These are phyloP conservation scores for Colletotrichum magnum DNA, from an alignment of 2,329 filamentous ascomycete genomes.

Conservation along the genomic window DNA sequence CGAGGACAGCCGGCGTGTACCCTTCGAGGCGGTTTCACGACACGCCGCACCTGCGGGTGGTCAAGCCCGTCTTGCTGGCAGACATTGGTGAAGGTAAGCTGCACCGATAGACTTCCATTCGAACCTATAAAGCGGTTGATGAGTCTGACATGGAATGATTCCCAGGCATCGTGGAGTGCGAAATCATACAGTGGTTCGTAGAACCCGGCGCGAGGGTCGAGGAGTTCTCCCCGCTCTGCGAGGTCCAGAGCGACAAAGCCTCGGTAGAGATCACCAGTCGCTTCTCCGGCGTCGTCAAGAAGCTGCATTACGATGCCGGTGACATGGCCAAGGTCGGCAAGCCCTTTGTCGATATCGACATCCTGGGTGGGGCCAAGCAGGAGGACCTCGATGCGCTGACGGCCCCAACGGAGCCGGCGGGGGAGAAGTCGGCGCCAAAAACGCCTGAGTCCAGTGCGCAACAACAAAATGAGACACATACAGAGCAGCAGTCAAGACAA, in stretches of 20 bases:
- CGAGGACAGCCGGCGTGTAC: constrained; percentile 48
- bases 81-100: constrained; percentile 85
- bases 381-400: constrained; percentile 64
- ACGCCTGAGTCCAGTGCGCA: constrained; percentile 37
- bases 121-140: neutral
- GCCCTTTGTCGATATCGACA: constrained; percentile 95
- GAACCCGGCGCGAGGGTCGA: constrained; percentile 95
- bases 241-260: constrained; percentile 98
- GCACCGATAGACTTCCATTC: constrained; percentile 33
- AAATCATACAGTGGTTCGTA: constrained; percentile 99
- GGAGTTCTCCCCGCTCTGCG: constrained; percentile 97
- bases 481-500: constrained; percentile 32
- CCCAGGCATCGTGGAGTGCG: constrained; percentile 94
- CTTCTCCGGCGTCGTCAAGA: constrained; percentile 96
- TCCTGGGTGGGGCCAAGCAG: constrained; percentile 80
- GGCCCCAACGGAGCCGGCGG: constrained; percentile 18
- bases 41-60: constrained; percentile 63
- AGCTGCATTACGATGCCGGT: constrained; percentile 93
- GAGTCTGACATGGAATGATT: neutral
- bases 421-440: constrained; percentile 45
- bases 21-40: constrained; percentile 65
- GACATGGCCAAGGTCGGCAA: constrained; percentile 97
- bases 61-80: constrained; percentile 86
- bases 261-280: constrained; percentile 92
- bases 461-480: constrained; percentile 15